Evolutionary conservation across 2,329 filamentous ascomycete species (phyloP), one percentile per base, ranked within the genome.

Genomic region (Colletotrichum eleusines): DNA sequence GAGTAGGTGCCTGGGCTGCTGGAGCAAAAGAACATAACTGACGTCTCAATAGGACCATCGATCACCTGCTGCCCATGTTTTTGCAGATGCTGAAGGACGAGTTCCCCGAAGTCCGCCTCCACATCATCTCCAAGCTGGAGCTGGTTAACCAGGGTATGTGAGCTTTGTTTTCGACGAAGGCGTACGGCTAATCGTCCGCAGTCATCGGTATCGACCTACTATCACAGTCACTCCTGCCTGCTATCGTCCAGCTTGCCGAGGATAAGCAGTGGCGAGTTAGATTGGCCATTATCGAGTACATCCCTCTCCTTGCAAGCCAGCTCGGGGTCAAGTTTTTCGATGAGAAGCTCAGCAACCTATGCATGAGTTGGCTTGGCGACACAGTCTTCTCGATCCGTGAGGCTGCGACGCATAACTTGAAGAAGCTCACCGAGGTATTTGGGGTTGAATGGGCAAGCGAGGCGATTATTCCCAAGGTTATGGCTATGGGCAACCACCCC

Each of bases 51-150:
- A 96, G 94, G 82, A 99, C 96, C 38, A 98, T 97, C 75, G 92
- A 96, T 76, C 96, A 99, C 80, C 90, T 99, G 54, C 89, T 99
- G 54, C 96, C 96, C 64, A 99, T 99, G 95, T 98, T 99, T 83
- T 88, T 99, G 64, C 94, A 97, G 81, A 99, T 99, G 96, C 91
- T 99, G 77, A 99, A 98, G 88, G 96, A 99, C 78, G 96, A 99
- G 79, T 98, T 98, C 82, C 96, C 96, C 28, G 96, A 99, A 80
- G 96, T 99, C 62, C 92, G 96, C 73, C 90, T 99, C 71, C 97
- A 99, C 84, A 99, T 99, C 81, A 99, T 99, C 78, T 98, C 96
- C n/a, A 99, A 99, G 84, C 90, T 99, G 66, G 97, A 99, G 84
- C 89, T 97, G 73, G 96, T 99, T 74, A 99, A 99, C 84, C 94